These are phyloP conservation scores for Abortiporus biennis DNA, from an alignment of 1,284 basidiomycete species.

Conservation along the genomic window DNA sequence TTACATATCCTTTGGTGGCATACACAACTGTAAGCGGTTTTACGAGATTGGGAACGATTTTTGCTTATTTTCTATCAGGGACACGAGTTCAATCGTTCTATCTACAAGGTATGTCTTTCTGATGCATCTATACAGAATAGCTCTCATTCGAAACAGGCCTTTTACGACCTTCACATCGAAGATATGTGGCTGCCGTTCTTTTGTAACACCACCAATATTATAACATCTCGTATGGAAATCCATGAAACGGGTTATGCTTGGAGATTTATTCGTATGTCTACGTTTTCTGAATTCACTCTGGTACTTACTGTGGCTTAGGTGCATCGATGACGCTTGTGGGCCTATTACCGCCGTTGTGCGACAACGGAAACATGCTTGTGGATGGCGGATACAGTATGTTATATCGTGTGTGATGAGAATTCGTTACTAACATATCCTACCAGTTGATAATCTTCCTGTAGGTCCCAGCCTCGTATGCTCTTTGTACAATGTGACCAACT, in stretches of 20 bases:
- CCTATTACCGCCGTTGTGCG: slow-evolving; percentile 90
- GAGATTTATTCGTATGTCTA: slow-evolving; percentile 70
- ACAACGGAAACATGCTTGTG: slow-evolving; percentile 91
- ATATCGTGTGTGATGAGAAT: too few species aligned
- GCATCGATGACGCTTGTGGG: slow-evolving; percentile 98
- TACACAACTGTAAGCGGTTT: slow-evolving; percentile 82
- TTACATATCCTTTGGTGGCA: slow-evolving; percentile 95
- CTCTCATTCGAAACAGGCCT: slow-evolving; percentile 40
- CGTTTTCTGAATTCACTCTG: background rate
- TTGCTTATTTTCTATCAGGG: slow-evolving; percentile 43
- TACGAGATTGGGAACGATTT: slow-evolving; percentile 4
- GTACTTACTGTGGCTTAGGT: slow-evolving; percentile 38
- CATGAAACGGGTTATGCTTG: slow-evolving; percentile 96
- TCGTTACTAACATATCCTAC: too few species aligned
- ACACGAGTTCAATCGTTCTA: slow-evolving; percentile 85
- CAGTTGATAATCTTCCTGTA: slow-evolving; percentile 90
- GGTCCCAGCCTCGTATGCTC: slow-evolving; percentile 18
- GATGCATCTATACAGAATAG: slow-evolving; percentile 7
- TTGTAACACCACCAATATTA: slow-evolving; percentile 99
- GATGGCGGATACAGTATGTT: slow-evolving; percentile 92
- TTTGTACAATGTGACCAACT: too few species aligned
- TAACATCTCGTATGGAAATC: slow-evolving; percentile 94
- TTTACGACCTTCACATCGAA: slow-evolving; percentile 94
- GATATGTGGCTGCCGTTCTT: slow-evolving; percentile 99
- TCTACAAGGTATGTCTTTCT: slow-evolving; percentile 60